These are phyloP conservation scores for Leccinum subrobustum DNA, from an alignment of 1,284 basidiomycete genomes.

Conservation along the genomic window DNA sequence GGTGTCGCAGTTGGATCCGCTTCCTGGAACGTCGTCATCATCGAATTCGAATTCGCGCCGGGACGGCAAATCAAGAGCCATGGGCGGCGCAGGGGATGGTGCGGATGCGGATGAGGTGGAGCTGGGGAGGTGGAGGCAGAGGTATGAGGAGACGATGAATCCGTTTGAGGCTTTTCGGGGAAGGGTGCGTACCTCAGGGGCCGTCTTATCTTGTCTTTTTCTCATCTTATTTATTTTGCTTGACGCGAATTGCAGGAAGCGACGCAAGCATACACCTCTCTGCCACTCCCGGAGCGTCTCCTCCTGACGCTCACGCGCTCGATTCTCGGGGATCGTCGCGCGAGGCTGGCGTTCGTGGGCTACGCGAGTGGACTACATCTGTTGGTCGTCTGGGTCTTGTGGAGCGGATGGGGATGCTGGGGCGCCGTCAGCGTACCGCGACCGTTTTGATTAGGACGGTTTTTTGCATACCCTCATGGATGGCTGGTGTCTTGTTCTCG, in stretches of 20 bases:
- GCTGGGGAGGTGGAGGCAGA: constrained; percentile 84
- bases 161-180: constrained; percentile 97
- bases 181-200: constrained; percentile 57
- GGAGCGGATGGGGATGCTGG: constrained; percentile 56
- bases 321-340: constrained; percentile 85
- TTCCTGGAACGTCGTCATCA: constrained; percentile 43
- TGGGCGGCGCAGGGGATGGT: constrained; percentile 78
- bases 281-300: constrained; percentile 90
- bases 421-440: constrained; percentile 18
- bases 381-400: constrained; percentile 77
- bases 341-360: constrained; percentile 77
- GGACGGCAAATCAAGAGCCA: constrained; percentile 53
- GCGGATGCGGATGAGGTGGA: constrained; percentile 70
- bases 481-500: background rate
- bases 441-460: constrained; percentile 14
- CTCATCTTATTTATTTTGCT: background rate
- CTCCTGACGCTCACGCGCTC: constrained; percentile 83
- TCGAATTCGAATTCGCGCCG: constrained; percentile 3
- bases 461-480: background rate
- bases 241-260: constrained; percentile 67
- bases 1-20: constrained; percentile 64
- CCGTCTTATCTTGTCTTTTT: background rate
- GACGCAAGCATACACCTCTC: constrained; percentile 83
- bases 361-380: constrained; percentile 81
- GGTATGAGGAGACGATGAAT: constrained; percentile 96